A percentile compares a stretch with the other conserved stretches of the same genome.
Evolutionary conservation across 1,284 basidiomycete genomes (phyloP).

Genomic region (Lentinus polychrous): DNA sequence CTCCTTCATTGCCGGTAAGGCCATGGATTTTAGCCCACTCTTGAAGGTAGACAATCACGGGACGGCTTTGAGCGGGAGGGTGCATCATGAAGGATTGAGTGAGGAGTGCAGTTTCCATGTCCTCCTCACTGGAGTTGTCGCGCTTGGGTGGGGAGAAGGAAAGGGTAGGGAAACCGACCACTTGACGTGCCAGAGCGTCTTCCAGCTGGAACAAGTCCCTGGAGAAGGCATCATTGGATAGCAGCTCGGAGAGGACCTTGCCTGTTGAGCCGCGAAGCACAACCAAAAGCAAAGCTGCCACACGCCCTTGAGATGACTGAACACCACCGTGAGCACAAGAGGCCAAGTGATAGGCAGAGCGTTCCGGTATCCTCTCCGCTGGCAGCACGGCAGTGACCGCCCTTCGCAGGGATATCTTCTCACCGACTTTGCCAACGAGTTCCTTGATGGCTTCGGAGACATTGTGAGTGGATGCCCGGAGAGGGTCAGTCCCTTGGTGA

Average conservation of each 20-base stretch:
- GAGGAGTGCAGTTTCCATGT: conserved; percentile 65
- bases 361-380: conserved; percentile 33
- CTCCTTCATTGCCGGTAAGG: conserved; percentile 33
- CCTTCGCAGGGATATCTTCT: conserved; percentile 80
- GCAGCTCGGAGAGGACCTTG: conserved; percentile 34
- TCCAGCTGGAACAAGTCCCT: conserved; percentile 61
- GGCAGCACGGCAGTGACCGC: conserved; percentile 63
- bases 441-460: conserved; percentile 76
- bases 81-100: conserved; percentile 82
- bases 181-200: conserved; percentile 77
- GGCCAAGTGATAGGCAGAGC: conserved; percentile 47
- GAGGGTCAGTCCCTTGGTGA: conserved; percentile 27
- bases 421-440: conserved; percentile 80
- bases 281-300: conserved; percentile 65
- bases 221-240: conserved; percentile 38
- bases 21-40: conserved; percentile 62
- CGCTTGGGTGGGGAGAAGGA: conserved; percentile 34
- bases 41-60: conserved; percentile 57
- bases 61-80: conserved; percentile 41
- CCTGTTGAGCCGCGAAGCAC: conserved; percentile 37
- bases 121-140: conserved; percentile 27
- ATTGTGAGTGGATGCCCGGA: conserved; percentile 30
- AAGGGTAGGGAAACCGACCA: conserved; percentile 79
- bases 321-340: conserved; percentile 75
- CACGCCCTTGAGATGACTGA: conserved; percentile 49